Evolutionary conservation across 2,329 filamentous ascomycete species (phyloP).

Genomic region (Colletotrichum tofieldiae): DNA sequence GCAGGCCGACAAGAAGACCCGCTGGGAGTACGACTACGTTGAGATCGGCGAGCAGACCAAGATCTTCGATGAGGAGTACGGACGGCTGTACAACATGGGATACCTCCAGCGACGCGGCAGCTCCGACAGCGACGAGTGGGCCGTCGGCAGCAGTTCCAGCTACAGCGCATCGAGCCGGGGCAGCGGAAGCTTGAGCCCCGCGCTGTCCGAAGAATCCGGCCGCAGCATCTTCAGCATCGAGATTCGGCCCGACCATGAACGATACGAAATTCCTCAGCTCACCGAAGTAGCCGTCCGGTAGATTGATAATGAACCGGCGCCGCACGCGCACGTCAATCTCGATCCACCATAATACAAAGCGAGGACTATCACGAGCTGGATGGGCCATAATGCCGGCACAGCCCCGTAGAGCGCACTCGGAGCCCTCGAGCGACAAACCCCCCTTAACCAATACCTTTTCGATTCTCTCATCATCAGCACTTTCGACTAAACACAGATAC

Average conservation of each 20-base stretch:
- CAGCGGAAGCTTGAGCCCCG: slow-evolving; percentile 61
- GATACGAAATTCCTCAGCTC: slow-evolving; percentile 53
- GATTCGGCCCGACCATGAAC: slow-evolving; percentile 57
- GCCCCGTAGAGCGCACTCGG: background rate
- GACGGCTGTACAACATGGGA: slow-evolving; percentile 63
- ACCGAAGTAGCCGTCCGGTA: slow-evolving; percentile 62
- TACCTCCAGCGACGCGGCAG: slow-evolving; percentile 60
- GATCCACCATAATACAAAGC: background rate
- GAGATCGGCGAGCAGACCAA: slow-evolving; percentile 79
- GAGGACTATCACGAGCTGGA: slow-evolving; percentile 1
- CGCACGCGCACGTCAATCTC: background rate
- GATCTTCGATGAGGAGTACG: slow-evolving; percentile 62
- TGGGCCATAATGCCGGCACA: background rate
- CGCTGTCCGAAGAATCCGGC: slow-evolving; percentile 59
- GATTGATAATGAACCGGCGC: slow-evolving; percentile 44
- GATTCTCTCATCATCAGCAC: slow-evolving; percentile 37
- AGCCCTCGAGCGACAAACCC: background rate
- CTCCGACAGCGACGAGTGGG: slow-evolving; percentile 88
- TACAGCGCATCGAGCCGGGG: slow-evolving; percentile 62
- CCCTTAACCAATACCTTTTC: slow-evolving; percentile 25
- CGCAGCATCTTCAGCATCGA: slow-evolving; percentile 49
- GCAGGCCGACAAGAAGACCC: slow-evolving; percentile 87
- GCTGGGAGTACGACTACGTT: slow-evolving; percentile 97
- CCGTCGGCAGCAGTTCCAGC: slow-evolving; percentile 86
- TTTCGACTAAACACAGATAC: slow-evolving; percentile 40